Evolutionary conservation across 495 filamentous ascomycete species (phyloP).

Genomic region (Xylaria longipes): DNA sequence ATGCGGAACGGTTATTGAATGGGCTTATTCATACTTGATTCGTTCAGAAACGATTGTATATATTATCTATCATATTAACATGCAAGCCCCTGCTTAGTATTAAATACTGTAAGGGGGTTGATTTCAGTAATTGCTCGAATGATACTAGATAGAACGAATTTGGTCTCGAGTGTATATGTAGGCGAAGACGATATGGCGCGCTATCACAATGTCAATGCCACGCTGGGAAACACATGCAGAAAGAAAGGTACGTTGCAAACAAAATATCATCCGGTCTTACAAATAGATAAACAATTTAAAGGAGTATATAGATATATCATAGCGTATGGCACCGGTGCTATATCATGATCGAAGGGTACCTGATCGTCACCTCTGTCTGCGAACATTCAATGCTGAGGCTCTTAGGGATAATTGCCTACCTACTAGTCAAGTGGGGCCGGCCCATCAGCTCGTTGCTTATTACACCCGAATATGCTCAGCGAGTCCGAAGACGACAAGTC

Average conservation of each 20-base stretch:
- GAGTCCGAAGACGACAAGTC: constrained; percentile 8
- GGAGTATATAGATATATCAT: neutral
- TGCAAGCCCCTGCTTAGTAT: neutral
- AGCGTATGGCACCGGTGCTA: neutral
- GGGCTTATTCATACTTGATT: constrained; percentile 1
- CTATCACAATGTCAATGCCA: neutral
- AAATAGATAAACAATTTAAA: neutral
- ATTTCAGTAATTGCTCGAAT: neutral
- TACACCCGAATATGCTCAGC: neutral
- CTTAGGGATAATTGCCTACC: neutral
- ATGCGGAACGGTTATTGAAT: constrained; percentile 9
- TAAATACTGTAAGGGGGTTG: neutral
- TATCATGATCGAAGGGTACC: neutral
- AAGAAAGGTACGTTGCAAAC: neutral
- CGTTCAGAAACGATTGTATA: neutral
- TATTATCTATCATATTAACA: neutral
- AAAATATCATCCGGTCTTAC: neutral
- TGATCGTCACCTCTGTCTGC: neutral
- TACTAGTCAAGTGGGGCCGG: constrained; percentile 12
- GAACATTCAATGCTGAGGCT: constrained; percentile 15
- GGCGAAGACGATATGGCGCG: neutral
- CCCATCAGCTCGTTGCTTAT: neutral
- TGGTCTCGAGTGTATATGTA: neutral
- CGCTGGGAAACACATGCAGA: neutral
- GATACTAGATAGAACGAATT: neutral